These are phyloP conservation scores for Xerocomellus intermedius DNA, from an alignment of 768 basidiomycete genomes.

Conservation along the genomic window DNA sequence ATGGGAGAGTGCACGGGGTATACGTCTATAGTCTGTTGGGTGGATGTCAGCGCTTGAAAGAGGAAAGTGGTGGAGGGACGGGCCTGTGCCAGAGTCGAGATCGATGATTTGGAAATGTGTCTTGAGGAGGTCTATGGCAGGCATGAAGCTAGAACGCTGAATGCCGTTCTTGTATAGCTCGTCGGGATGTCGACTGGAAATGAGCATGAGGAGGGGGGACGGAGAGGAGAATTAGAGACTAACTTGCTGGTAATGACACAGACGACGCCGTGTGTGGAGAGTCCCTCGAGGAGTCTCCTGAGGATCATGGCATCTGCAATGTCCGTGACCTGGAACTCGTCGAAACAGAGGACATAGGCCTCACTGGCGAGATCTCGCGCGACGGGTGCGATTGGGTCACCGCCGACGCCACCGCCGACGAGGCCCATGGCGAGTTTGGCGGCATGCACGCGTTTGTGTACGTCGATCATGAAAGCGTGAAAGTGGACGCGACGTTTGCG, in stretches of 20 bases:
- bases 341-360: constrained; percentile 87
- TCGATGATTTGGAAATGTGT: constrained; percentile 83
- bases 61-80: constrained; percentile 11
- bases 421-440: constrained; percentile 71
- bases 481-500: constrained; percentile 93
- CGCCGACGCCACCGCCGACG: constrained; percentile 34
- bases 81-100: constrained; percentile 93
- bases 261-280: constrained; percentile 86
- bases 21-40: constrained; percentile 82
- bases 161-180: constrained; percentile 99
- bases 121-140: constrained; percentile 93
- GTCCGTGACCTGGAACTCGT: constrained; percentile 99
- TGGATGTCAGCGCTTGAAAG: background rate
- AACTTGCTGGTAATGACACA: constrained; percentile 98
- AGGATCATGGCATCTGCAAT: constrained; percentile 99
- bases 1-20: constrained; percentile 89
- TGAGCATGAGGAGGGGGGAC: background rate
- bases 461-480: constrained; percentile 99
- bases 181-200: constrained; percentile 86
- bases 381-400: constrained; percentile 85
- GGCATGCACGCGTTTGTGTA: constrained; percentile 88
- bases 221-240: constrained; percentile 26
- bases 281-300: constrained; percentile 79
- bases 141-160: constrained; percentile 91
- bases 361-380: constrained; percentile 84